Base-by-base conservation (phyloP, 139 green algal species). In the Chlamydomonas incerta region DNA sequence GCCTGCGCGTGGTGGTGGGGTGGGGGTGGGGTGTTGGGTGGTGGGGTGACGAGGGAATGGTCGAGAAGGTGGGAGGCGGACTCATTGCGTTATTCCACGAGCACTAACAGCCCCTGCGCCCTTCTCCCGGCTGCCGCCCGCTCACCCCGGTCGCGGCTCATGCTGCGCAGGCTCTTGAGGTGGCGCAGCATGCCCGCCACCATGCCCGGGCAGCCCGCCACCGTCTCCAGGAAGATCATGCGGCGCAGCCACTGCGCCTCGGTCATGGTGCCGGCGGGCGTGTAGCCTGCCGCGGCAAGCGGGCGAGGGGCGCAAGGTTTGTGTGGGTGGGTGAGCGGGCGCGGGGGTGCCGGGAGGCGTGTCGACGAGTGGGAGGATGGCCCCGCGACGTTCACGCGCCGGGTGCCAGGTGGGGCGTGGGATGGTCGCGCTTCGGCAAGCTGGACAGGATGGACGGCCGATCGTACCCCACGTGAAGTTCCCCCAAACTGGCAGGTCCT, bases 141-240 rank as follows among this genome's bases (percentile, higher is more conserved):
- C 86, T 87, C 95, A 63, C 92, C 96, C 80, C 95, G 71, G 89
- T 98, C 96, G 23, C 93, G 89, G 76, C 92, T 73, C 94, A 99
- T 96, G 57, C 52, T 81, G 35, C 97, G 90, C 77, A 99, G 93
- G 14, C 83, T 95, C 35, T 87, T 82, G 81, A 99, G 88, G 93
- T 99, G 97, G 23, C 98, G 90, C 82, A 98, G 87, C 95, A 98
- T 97, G 55, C 93, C 97, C 4, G 85, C 96, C 50, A 99, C 94
- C 96, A 99, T 98, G 76, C 96, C 96, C 0, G 96, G 96, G 50
- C 98, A 95, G 41, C 95, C 96, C 66, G 96, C 96, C 6, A 98
- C 92, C 3, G 96, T 98, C 93, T 99, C 96, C 72, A 99, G 91
- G 87, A 98, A 98, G 1, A 98, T 88, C 20, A 97, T 95, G 80